phyloP scores from a whole-genome alignment of 306 rosid genomes.

The Macrotyloma uniflorum region DNA sequence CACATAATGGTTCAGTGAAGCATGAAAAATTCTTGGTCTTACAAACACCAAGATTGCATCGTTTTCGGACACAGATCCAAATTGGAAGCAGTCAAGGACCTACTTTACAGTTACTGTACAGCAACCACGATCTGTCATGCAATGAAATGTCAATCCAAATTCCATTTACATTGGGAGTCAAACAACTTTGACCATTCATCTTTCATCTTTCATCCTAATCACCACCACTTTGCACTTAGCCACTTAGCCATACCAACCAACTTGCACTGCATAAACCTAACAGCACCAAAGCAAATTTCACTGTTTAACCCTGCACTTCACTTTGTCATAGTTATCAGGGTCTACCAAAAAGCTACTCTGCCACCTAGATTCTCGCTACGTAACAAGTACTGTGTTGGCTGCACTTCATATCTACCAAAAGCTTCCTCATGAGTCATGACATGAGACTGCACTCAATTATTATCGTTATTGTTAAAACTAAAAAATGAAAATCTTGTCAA shows the following conservation, averaged over 20 bases:
- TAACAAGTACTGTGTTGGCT: constrained; percentile 7
- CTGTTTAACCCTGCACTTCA: constrained; percentile 28
- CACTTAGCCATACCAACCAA: neutral
- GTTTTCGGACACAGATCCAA: constrained; percentile 12
- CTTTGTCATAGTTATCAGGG: constrained; percentile 33
- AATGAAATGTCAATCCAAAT: constrained; percentile 29
- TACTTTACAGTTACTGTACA: constrained; percentile 34
- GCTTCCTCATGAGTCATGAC: neutral
- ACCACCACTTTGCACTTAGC: neutral
- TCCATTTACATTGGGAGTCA: constrained; percentile 16
- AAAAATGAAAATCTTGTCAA: neutral
- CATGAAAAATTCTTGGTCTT: constrained; percentile 7
- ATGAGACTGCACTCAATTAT: neutral
- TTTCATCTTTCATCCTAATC: neutral
- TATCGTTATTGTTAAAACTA: neutral
- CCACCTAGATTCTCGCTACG: constrained; percentile 46
- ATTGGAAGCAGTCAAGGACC: constrained; percentile 31
- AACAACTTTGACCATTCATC: constrained; percentile 32
- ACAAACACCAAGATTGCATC: constrained; percentile 28
- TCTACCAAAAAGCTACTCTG: constrained; percentile 30
- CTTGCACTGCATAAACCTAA: neutral
- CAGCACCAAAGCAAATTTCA: neutral
- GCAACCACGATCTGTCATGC: constrained; percentile 31
- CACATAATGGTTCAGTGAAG: neutral
- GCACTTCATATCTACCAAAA: constrained; percentile 21